phyloP scores from a whole-genome alignment of 208 protist genomes.

The Zelonia costaricensis region DNA sequence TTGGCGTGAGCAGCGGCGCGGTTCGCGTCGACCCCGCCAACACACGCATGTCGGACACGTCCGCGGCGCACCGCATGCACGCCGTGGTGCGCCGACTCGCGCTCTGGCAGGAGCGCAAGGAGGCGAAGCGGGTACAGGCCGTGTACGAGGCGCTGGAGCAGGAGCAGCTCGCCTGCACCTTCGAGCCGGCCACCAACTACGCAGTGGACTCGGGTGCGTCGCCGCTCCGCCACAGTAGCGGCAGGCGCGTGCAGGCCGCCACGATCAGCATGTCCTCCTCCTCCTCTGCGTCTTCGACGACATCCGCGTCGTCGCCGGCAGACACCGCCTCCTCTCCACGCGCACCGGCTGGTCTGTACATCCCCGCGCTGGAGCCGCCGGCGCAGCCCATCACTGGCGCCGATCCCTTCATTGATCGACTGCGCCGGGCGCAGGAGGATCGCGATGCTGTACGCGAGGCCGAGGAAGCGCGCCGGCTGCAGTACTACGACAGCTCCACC shows the following conservation, averaged over 20 bases:
- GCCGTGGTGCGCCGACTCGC: constrained; percentile 42
- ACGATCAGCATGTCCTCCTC: constrained; percentile 1
- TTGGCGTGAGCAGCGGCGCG: too few species aligned
- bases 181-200: constrained; percentile 36
- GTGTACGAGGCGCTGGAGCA: constrained; percentile 58
- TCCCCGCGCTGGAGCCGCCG: constrained; percentile 22
- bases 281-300: not conserved
- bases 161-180: constrained; percentile 59
- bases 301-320: not conserved
- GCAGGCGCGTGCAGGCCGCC: not conserved
- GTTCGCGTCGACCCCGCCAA: too few species aligned
- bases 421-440: constrained; percentile 36
- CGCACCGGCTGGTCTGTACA: not conserved
- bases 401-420: constrained; percentile 44
- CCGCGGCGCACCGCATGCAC: constrained; percentile 1
- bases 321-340: not conserved
- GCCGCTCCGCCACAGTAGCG: too few species aligned
- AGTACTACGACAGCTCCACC: constrained; percentile 33
- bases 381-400: constrained; percentile 31
- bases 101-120: constrained; percentile 63
- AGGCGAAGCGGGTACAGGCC: constrained; percentile 54
- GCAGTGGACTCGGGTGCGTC: not conserved
- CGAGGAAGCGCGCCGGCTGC: constrained; percentile 42
- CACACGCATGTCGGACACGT: not conserved
- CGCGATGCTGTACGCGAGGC: constrained; percentile 22